phyloP scores from a whole-genome alignment of 257 asterid genomes.

The Echium plantagineum region DNA sequence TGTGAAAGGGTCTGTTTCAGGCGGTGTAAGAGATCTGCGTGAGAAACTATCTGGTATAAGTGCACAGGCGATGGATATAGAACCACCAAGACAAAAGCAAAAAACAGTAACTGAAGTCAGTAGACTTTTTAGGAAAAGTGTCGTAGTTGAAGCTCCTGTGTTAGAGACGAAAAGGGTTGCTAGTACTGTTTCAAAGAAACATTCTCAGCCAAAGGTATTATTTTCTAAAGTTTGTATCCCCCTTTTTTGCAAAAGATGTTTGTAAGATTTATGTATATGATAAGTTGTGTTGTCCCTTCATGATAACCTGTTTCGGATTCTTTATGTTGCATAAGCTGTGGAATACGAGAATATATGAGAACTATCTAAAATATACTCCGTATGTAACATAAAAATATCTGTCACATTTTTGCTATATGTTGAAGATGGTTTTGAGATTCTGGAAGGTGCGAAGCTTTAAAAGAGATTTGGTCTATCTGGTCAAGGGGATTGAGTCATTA shows the following conservation, averaged over 20 bases:
- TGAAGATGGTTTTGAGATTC: too few species aligned
- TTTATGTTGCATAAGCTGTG: too few species aligned
- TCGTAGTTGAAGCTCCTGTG: constrained; percentile 43
- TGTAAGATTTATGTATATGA: too few species aligned
- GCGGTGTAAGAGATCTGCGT: constrained; percentile 79
- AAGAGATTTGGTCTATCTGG: too few species aligned
- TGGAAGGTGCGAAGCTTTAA: too few species aligned
- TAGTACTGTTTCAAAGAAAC: constrained; percentile 41
- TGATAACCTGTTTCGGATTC: too few species aligned
- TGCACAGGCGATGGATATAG: constrained; percentile 42
- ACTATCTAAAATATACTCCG: not conserved
- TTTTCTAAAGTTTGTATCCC: not conserved
- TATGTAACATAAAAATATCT: too few species aligned
- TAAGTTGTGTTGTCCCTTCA: too few species aligned
- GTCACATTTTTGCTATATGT: too few species aligned
- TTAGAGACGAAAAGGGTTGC: constrained; percentile 31
- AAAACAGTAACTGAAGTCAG: constrained; percentile 50
- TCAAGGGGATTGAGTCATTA: too few species aligned
- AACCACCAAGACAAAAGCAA: constrained; percentile 29
- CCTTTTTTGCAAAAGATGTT: not conserved
- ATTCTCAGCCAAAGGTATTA: constrained; percentile 50
- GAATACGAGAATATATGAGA: not conserved
- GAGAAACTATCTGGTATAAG: constrained; percentile 83
- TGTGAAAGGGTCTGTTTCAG: constrained; percentile 45
- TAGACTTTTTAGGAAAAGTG: constrained; percentile 55